phyloP scores from a whole-genome alignment of 75 land plant genomes.

The Larix kaempferi region DNA sequence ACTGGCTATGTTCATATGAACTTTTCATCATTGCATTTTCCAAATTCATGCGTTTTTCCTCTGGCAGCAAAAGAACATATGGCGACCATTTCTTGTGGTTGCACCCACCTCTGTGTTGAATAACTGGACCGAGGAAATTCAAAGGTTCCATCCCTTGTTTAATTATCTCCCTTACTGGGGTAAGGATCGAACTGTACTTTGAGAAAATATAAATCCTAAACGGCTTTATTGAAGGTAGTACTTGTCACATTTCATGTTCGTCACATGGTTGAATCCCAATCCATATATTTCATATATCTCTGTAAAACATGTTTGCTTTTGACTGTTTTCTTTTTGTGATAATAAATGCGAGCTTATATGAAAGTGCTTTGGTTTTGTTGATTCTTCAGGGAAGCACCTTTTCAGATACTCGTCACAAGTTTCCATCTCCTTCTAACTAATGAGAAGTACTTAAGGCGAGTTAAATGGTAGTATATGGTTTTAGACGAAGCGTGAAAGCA shows the following conservation, averaged over 20 bases:
- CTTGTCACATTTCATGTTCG: not conserved
- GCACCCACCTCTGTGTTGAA: conserved; percentile 96
- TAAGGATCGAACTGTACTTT: conserved; percentile 68
- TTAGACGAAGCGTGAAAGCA: conserved; percentile 99
- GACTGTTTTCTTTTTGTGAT: not conserved
- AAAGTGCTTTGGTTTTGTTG: not conserved
- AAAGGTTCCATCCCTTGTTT: conserved; percentile 89
- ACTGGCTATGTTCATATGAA: not conserved
- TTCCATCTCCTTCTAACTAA: conserved; percentile 88
- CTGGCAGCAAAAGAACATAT: conserved; percentile 91
- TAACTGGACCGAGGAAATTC: conserved; percentile 98
- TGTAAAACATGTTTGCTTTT: not conserved
- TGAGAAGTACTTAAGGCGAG: conserved; percentile 88
- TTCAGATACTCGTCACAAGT: conserved; percentile 95
- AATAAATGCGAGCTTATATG: not conserved
- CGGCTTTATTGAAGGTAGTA: conserved; percentile 77
- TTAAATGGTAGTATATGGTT: conserved; percentile 99
- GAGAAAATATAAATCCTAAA: conserved; percentile 91
- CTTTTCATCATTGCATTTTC: not conserved
- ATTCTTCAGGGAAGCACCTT: conserved; percentile 71
- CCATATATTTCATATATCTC: not conserved
- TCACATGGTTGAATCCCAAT: not conserved
- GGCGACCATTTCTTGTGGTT: conserved; percentile 98
- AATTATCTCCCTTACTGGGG: conserved; percentile 98
- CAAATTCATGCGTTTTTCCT: not conserved